Conservation (phyloP, 257 asterid species). For the Dorcoceras hygrometricum region DNA sequence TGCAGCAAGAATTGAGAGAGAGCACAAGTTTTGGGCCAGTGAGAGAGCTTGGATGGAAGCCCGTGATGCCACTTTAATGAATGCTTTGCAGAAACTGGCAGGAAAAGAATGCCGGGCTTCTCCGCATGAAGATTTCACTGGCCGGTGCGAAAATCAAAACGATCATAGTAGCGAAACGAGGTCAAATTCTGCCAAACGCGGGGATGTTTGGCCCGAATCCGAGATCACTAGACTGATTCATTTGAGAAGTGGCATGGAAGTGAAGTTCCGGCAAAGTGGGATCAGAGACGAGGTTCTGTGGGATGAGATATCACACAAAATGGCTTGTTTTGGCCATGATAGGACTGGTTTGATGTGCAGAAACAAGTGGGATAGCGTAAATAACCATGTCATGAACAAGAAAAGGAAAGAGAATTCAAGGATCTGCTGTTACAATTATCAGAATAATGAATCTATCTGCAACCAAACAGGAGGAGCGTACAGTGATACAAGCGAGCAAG, state of each 20-base stretch:
- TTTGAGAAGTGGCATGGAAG: constrained; percentile 52
- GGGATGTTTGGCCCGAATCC: constrained; percentile 46
- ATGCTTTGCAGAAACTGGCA: constrained; percentile 47
- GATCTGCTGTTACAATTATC: constrained; percentile 30
- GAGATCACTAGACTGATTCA: constrained; percentile 56
- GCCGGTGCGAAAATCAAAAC: constrained; percentile 24
- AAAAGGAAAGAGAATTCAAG: constrained; percentile 54
- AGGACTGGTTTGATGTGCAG: constrained; percentile 55
- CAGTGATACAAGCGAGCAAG: constrained; percentile 35
- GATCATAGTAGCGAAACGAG: constrained; percentile 34
- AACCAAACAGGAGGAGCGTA: constrained; percentile 28
- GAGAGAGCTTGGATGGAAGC: constrained; percentile 89
- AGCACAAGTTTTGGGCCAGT: constrained; percentile 75
- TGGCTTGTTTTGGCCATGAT: constrained; percentile 64
- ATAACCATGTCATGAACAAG: constrained; percentile 46
- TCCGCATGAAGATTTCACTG: constrained; percentile 6
- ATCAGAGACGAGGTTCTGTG: constrained; percentile 46
- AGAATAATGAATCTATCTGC: constrained; percentile 31
- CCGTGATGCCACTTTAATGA: constrained; percentile 65
- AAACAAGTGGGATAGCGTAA: constrained; percentile 62
- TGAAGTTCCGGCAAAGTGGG: constrained; percentile 36
- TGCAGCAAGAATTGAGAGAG: constrained; percentile 58
- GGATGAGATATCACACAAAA: constrained; percentile 65
- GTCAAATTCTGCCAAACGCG: constrained; percentile 19
- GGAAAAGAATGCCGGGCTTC: constrained; percentile 32